A percentile compares a stretch with the other conserved stretches of the same genome.
Conservation (phyloP, 2,329 filamentous ascomycete genomes). For the Alternaria consortialis region DNA sequence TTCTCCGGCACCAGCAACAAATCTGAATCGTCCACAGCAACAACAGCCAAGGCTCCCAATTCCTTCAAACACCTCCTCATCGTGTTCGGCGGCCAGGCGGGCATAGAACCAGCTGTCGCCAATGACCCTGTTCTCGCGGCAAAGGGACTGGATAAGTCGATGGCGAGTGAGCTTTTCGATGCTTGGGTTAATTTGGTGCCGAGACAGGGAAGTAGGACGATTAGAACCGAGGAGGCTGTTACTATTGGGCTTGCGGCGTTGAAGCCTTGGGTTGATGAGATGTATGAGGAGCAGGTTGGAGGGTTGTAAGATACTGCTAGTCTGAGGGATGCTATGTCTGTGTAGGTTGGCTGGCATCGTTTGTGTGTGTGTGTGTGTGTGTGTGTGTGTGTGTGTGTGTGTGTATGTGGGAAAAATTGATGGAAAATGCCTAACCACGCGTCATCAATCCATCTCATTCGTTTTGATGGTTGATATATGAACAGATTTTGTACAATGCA, state of each 20-base stretch:
- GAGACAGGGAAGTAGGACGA: constrained; percentile 81
- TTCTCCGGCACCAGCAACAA: constrained; percentile 26
- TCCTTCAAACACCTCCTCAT: constrained; percentile 76
- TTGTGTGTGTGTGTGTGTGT: too few species aligned
- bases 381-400: too few species aligned
- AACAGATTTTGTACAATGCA: neutral
- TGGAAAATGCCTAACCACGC: too few species aligned
- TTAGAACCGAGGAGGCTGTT: constrained; percentile 84
- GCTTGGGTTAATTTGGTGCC: constrained; percentile 84
- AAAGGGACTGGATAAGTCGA: constrained; percentile 70
- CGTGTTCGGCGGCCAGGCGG: constrained; percentile 82
- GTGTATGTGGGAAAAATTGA: too few species aligned
- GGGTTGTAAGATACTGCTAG: neutral
- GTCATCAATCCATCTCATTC: too few species aligned
- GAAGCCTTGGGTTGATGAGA: constrained; percentile 55
- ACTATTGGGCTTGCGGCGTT: constrained; percentile 78
- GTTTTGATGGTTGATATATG: too few species aligned
- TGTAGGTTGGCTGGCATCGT: too few species aligned
- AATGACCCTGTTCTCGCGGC: constrained; percentile 67
- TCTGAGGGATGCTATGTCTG: too few species aligned
- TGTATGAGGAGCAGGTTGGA: neutral
- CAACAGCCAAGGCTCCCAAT: constrained; percentile 34
- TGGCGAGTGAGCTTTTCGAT: constrained; percentile 78
- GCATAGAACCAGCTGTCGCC: constrained; percentile 77
- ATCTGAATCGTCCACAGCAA: neutral